Evolutionary conservation across 768 basidiomycete species (phyloP), one percentile per base, ranked within the genome.

Genomic region (Leucosporidium scottii): DNA sequence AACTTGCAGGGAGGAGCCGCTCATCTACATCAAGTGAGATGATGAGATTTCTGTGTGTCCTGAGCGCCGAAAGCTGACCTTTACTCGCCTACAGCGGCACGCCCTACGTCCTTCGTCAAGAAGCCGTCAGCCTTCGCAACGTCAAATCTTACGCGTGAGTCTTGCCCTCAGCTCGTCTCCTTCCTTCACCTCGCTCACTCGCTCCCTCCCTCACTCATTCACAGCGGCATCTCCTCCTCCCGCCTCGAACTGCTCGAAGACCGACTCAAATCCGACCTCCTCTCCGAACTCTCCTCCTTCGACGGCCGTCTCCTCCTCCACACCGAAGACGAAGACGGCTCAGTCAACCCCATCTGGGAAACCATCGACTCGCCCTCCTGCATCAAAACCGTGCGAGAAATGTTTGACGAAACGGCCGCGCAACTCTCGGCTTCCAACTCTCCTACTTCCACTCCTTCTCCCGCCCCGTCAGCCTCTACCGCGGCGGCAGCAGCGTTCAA

Each of bases 321-420:
- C 74, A 88, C 90, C 1, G 96, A 99, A 79, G 86, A 87, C 0
- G 74, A 84, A 0, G 90, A 93, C 70, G 93, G 94, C 8, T 84
- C 89, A 8, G 89, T 99, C 10, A 84, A 93, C 8, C 93, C 96
- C 0, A 82, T 96, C 2, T 99, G 94, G 94, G 94, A 98, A 77
- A 89, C 91, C 71, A 53, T 73, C 55, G 68, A 48, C 18, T 47
- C 30, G 1, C 56, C 53, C 9, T 64, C 62, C 21, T 39, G 91
- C 90, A 87, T 98, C 20, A 84, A 85, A 36, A 89, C 91, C 1
- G 82, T 96, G 51, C 89, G 89, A 75, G 91, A 96, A 60, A 84
- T 93, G 68, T 97, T 98, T 93, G 83, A 80, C 27, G 68, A 66
- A 3, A 49, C 60, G 17, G 49, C 48, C 8, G 39, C 58, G 39